Evolutionary conservation across 2,329 filamentous ascomycete species (phyloP).

Genomic region (Diaporthe citrichinensis): DNA sequence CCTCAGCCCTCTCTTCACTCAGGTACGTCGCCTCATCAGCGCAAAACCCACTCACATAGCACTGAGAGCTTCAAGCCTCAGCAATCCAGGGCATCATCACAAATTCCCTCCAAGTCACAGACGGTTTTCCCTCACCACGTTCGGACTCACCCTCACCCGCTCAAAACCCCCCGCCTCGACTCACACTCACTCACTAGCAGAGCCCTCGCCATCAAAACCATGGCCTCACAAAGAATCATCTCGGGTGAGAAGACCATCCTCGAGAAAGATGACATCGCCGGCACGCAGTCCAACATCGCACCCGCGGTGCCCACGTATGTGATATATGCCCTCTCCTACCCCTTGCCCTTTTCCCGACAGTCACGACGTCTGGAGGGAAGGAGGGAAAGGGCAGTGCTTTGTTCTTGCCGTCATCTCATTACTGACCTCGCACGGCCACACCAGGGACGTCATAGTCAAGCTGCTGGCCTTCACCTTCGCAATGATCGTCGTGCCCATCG

Average conservation of each 20-base stretch:
- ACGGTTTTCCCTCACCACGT: neutral
- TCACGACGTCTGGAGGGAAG: neutral
- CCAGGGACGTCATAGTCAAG: conserved; percentile 87
- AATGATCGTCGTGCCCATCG: conserved; percentile 90
- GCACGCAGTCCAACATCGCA: conserved; percentile 78
- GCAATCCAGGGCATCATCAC: neutral
- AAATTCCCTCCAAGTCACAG: neutral
- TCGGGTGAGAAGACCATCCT: conserved; percentile 76
- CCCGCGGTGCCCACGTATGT: conserved; percentile 87
- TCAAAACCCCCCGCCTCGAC: neutral
- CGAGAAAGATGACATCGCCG: conserved; percentile 67
- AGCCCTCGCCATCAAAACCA: no score
- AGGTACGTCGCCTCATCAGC: conserved; percentile 26
- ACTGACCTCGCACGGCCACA: conserved; percentile 26
- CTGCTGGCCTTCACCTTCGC: conserved; percentile 90
- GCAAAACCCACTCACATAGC: neutral
- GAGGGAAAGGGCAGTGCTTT: neutral
- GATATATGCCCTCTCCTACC: conserved; percentile 29
- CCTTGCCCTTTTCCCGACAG: conserved; percentile 22
- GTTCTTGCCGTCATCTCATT: conserved; percentile 17
- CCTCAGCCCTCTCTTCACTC: neutral
- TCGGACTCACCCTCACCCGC: neutral
- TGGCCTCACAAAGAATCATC: conserved; percentile 79
- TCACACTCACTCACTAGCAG: neutral
- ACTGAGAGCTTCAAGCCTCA: neutral